Percentiles rank a stretch among this genome's conserved stretches.
These are phyloP conservation scores for Penicillium simplicissimum DNA, from an alignment of 495 filamentous ascomycete genomes.

Conservation along the genomic window DNA sequence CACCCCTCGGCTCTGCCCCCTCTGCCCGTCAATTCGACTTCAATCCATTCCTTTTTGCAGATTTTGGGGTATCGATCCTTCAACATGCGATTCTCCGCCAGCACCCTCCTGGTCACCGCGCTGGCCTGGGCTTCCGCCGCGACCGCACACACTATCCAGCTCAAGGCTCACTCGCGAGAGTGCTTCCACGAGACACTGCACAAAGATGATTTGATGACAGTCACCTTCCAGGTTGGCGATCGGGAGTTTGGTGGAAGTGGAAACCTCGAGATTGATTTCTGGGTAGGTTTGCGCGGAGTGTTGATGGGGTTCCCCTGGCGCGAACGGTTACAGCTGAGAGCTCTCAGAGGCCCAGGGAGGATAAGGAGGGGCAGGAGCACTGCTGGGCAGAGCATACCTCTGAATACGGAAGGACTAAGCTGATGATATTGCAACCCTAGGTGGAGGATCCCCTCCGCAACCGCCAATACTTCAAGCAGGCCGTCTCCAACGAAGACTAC, in stretches of 20 bases:
- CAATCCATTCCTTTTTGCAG: constrained; percentile 8
- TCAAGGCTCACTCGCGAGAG: constrained; percentile 85
- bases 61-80: neutral
- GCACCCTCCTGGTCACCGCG: constrained; percentile 60
- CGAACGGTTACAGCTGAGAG: neutral
- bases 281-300: constrained; percentile 60
- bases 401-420: neutral
- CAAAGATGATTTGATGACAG: constrained; percentile 95
- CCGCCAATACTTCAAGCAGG: constrained; percentile 75
- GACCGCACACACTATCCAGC: constrained; percentile 90
- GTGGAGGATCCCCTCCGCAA: constrained; percentile 78
- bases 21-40: constrained; percentile 2
- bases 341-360: neutral
- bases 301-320: constrained; percentile 2
- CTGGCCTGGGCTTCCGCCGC: constrained; percentile 63
- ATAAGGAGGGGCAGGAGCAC: neutral
- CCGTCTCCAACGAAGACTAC: constrained; percentile 86
- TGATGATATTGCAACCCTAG: constrained; percentile 36
- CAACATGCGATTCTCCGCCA: constrained; percentile 57
- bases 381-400: neutral
- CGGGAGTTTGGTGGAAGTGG: constrained; percentile 92
- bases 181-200: constrained; percentile 96
- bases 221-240: constrained; percentile 97
- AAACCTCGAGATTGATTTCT: constrained; percentile 96
- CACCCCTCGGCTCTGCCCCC: constrained; percentile 7